phyloP scores from a whole-genome alignment of 768 basidiomycete species.

The Gymnopilus junonius region DNA sequence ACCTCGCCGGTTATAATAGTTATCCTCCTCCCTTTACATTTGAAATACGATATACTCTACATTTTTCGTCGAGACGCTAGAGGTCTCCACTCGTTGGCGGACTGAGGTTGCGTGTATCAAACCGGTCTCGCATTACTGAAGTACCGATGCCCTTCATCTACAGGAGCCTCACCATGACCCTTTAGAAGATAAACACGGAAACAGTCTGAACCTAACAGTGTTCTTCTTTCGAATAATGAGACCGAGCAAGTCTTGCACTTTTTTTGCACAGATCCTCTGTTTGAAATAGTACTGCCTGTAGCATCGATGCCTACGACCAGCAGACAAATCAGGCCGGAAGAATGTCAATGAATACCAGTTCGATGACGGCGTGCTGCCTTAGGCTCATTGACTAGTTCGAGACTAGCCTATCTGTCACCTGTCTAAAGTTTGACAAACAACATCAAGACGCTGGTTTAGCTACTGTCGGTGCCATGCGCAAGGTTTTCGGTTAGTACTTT shows the following conservation, averaged over 20 bases:
- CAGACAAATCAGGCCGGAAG: conserved; percentile 46
- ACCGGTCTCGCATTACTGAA: too few relatives aligned
- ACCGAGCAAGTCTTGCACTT: conserved; percentile 30
- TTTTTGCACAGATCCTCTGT: conserved; percentile 52
- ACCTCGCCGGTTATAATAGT: too few relatives aligned
- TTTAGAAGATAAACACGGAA: too few relatives aligned
- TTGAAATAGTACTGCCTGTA: conserved; percentile 62
- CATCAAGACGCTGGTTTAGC: conserved; percentile 42
- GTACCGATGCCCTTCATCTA: too few relatives aligned
- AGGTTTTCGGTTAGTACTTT: conserved; percentile 66
- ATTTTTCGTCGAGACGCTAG: too few relatives aligned
- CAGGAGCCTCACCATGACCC: too few relatives aligned
- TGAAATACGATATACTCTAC: too few relatives aligned
- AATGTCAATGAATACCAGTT: conserved; percentile 23
- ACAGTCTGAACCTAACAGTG: too few relatives aligned
- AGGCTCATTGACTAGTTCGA: conserved; percentile 67
- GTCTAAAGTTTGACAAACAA: conserved; percentile 46
- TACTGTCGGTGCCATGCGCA: conserved; percentile 30
- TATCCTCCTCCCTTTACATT: too few relatives aligned
- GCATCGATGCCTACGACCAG: conserved; percentile 55
- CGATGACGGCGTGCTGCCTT: conserved; percentile 61
- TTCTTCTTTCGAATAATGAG: too few relatives aligned
- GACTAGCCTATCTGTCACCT: conserved; percentile 61
- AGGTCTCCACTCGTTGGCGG: too few relatives aligned
- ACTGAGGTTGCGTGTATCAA: too few relatives aligned